Evolutionary conservation across 176 grass and related monocot species (phyloP).

Genomic region (Oryza brachyantha): DNA sequence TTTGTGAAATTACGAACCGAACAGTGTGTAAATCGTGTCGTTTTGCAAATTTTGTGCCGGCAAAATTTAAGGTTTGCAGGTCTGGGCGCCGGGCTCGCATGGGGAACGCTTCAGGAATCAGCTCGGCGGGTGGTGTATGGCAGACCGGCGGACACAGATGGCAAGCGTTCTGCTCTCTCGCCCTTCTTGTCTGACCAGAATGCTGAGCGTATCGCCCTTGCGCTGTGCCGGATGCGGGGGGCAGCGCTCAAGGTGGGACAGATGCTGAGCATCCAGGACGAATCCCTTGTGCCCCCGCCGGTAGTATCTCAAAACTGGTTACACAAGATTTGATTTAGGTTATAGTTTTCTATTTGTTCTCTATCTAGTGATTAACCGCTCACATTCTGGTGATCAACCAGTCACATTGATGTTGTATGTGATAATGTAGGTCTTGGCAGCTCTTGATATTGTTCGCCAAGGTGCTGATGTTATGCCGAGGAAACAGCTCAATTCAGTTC

Average conservation of each 20-base stretch:
- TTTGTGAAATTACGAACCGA: background rate
- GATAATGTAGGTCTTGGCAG: slow-evolving; percentile 66
- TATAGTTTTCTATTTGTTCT: background rate
- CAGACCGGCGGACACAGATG: slow-evolving; percentile 43
- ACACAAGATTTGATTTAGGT: background rate
- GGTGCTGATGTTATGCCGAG: slow-evolving; percentile 95
- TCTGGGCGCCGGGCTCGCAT: slow-evolving; percentile 74
- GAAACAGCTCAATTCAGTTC: slow-evolving; percentile 78
- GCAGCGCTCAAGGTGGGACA: slow-evolving; percentile 89
- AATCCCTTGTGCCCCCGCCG: slow-evolving; percentile 82
- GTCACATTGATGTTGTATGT: background rate
- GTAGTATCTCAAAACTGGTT: slow-evolving; percentile 39
- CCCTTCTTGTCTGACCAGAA: slow-evolving; percentile 94
- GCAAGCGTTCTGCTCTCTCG: slow-evolving; percentile 62
- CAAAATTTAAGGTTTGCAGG: slow-evolving; percentile 71
- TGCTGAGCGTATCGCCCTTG: slow-evolving; percentile 85
- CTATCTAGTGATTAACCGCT: background rate
- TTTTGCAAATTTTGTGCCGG: background rate
- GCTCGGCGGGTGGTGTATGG: slow-evolving; percentile 70
- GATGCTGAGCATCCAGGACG: slow-evolving; percentile 97
- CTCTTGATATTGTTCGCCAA: slow-evolving; percentile 94
- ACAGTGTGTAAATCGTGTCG: slow-evolving; percentile 16
- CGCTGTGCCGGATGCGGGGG: slow-evolving; percentile 85
- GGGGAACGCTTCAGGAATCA: slow-evolving; percentile 83
- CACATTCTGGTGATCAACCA: background rate